Conservation (phyloP, 352 stramenopile genomes). For the Phytopythium boreale region DNA sequence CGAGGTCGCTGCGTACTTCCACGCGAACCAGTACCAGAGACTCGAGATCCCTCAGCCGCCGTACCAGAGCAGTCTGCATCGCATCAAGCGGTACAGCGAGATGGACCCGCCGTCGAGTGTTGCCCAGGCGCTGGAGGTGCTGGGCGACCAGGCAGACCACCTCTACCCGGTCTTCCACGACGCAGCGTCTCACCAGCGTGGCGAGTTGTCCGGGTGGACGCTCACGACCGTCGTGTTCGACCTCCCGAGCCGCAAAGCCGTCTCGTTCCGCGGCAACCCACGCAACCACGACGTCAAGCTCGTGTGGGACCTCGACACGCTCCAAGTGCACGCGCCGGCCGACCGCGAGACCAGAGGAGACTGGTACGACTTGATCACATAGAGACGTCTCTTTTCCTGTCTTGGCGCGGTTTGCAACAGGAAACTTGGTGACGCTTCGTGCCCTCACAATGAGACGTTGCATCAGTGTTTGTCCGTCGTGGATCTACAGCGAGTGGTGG, state of each 20-base stretch:
- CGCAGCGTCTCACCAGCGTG: constrained; percentile 40
- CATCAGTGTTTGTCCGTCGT: not conserved
- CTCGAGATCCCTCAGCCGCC: constrained; percentile 54
- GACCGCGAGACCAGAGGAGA: not conserved
- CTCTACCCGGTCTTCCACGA: constrained; percentile 70
- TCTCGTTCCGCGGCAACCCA: constrained; percentile 54
- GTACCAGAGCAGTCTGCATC: constrained; percentile 67
- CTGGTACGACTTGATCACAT: not conserved
- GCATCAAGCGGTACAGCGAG: constrained; percentile 56
- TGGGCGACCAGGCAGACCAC: constrained; percentile 61
- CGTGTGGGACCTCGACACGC: constrained; percentile 43
- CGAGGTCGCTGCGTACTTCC: constrained; percentile 49
- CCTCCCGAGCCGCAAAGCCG: constrained; percentile 30
- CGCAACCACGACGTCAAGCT: constrained; percentile 24
- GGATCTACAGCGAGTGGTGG: not conserved
- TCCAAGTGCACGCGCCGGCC: constrained; percentile 8
- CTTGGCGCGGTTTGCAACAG: too few species aligned
- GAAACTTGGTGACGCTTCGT: too few species aligned
- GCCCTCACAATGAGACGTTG: not conserved
- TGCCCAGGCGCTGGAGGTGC: constrained; percentile 41
- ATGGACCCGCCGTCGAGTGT: constrained; percentile 36
- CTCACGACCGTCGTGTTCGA: constrained; percentile 71
- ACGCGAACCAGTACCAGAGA: constrained; percentile 76
- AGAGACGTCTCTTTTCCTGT: not conserved
- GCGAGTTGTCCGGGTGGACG: constrained; percentile 70